Evolutionary conservation across 306 rosid genomes (phyloP), one percentile per base, ranked within the genome.

Genomic region (Macrotyloma uniflorum): DNA sequence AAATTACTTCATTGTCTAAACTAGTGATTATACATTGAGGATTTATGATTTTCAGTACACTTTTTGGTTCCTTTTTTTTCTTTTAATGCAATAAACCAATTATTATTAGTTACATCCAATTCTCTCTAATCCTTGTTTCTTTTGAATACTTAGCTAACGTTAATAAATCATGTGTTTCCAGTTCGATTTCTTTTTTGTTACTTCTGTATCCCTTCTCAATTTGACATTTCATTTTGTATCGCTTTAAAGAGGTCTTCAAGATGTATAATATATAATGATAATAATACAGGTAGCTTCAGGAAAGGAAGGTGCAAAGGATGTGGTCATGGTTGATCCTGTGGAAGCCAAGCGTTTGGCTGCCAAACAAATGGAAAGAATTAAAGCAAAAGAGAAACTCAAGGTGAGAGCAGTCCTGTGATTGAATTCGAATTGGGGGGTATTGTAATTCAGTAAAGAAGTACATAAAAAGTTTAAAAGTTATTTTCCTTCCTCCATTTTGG

Each of bases 301-400:
- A 32, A 89, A 72, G 83, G 49, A 74, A 50, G 90, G 85, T 47
- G 80, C 86, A 74, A 83, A 71, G 0, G 81, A 72, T 72, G 91
- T 88, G 75, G 89, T 85, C 80, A 92, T 95, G 98, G 98, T 95
- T 69, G 98, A 95, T 84, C 98, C 98, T 49, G 86, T 87, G 51
- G 98, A 92, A 80, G 98, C 98, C 83, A 95, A 92, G 86, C 91
- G 87, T 30, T 75, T 92, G 87, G 98, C 98, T 70, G 90, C 93
- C 67, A 89, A 86, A 83, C 96, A 95, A 89, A 92, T 92, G 98
- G 86, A 86, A 83, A 83, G 70, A 79, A 87, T 92, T 42, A 91
- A 85, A 84, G 93, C 93, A 72, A 89, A 85, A 82, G 98, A 91
- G 82, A 91, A 89, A 54, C 81, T 90, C 77, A 83, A 86, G 97